Base-by-base conservation (phyloP, 176 grass and related monocot species). In the Zea mays region DNA sequence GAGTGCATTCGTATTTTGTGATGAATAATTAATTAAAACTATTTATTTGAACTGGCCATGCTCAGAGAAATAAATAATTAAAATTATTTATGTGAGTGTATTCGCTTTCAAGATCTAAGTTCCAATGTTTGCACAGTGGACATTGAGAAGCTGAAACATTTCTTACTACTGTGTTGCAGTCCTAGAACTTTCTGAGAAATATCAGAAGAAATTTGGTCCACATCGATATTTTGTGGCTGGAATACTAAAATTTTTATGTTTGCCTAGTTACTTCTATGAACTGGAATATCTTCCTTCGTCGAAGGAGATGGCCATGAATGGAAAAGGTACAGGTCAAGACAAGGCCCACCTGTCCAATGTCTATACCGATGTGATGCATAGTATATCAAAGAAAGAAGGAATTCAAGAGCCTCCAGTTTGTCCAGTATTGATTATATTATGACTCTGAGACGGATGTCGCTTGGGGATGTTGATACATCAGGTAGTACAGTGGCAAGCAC, bases 151-250 rank as follows among this genome's bases (percentile, higher is more conserved):
- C 64, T 61, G 43, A 87, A 77, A 49, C 17, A 5, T 9, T 3
- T 80, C 20, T 73, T 76, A 8, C 43, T 61, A 38, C 49, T 89
- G 88, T 83, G 35, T 21, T 90, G 77, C 85, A 97, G 91, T 97
- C 70, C 77, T 97, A 48, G 94, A 92, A 76, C 89, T 97, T 82
- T 97, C 94, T 38, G 91, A 97, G 65, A 97, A 90, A 81, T 97
- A 94, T 80, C 94, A 97, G 74, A 94, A 94, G 69, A 85, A 69
- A 87, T 97, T 90, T 57, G 91, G 94, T 10, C 94, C 94, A 40
- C 82, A 94, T 60, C 88, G 94, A 49, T 97, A 97, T 71, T 94
- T 97, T 44, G 91, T 97, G 59, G 94, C 94, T 79, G 94, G 94
- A 62, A 72, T 97, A 38, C 71, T 94, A 19, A 97, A 93, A 90